Evolutionary conservation across 441 rosid species (phyloP).

Genomic region (Pelargonium cotyledonis): DNA sequence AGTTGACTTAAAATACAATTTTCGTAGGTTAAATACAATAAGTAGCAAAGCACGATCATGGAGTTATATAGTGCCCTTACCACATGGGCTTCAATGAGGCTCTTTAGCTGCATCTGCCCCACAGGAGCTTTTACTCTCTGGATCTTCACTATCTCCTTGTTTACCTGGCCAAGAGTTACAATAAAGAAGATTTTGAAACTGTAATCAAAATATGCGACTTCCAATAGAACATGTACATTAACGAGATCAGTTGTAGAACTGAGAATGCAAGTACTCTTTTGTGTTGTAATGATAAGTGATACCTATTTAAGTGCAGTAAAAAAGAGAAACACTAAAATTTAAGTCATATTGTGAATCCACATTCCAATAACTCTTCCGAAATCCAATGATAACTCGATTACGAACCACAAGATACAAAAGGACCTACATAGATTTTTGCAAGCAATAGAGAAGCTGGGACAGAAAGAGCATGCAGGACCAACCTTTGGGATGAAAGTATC

Average conservation of each 20-base stretch:
- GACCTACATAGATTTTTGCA: slow-evolving; percentile 1
- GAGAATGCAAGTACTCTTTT: neutral
- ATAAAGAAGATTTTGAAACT: neutral
- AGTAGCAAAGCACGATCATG: neutral
- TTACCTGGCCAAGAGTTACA: slow-evolving; percentile 41
- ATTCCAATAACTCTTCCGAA: too few species aligned
- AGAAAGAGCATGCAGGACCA: slow-evolving; percentile 15
- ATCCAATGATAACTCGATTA: neutral
- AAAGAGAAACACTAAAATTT: neutral
- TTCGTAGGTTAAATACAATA: too few species aligned
- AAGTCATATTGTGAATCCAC: too few species aligned
- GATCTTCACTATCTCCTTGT: slow-evolving; percentile 85
- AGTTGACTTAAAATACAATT: too few species aligned
- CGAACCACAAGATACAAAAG: neutral
- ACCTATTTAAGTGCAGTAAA: neutral
- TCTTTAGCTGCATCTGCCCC: slow-evolving; percentile 92
- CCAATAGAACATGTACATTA: too few species aligned
- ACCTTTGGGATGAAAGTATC: slow-evolving; percentile 85
- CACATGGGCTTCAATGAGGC: slow-evolving; percentile 82
- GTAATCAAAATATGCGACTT: too few species aligned
- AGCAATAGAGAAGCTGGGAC: neutral
- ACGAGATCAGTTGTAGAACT: neutral
- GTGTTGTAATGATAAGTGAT: neutral
- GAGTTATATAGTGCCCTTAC: slow-evolving; percentile 43
- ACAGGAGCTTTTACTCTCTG: slow-evolving; percentile 93